Conservation (phyloP, 495 filamentous ascomycete genomes). For the Neurospora cerealis region DNA sequence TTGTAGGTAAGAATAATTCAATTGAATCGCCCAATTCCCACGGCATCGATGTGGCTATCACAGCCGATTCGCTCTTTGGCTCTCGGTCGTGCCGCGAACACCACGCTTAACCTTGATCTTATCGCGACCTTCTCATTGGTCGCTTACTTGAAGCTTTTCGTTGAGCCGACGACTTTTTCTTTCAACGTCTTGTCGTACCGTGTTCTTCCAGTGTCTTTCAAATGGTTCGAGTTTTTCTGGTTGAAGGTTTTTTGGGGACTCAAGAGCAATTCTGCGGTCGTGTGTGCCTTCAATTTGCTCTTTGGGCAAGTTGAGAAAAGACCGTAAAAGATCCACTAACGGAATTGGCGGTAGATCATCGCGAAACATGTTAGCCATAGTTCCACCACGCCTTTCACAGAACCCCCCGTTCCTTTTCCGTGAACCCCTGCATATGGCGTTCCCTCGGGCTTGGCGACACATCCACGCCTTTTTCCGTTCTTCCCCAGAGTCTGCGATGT, state of each 20-base stretch:
- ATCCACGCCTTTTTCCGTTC: not conserved
- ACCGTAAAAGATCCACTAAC: not conserved
- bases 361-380: not conserved
- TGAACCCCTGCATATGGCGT: not conserved
- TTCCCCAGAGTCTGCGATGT: not conserved
- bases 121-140: constrained; percentile 4
- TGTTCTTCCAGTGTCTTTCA: not conserved
- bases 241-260: not conserved
- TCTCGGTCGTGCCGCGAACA: not conserved
- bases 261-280: not conserved
- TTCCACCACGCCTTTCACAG: not conserved
- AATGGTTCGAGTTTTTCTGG: not conserved
- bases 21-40: constrained; percentile 7
- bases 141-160: not conserved
- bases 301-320: not conserved
- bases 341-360: not conserved
- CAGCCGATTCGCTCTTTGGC: constrained; percentile 7
- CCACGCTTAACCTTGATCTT: constrained; percentile 1
- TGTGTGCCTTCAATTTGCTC: not conserved
- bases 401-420: not conserved
- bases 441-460: not conserved
- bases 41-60: not conserved
- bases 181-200: not conserved
- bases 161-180: not conserved
- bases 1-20: constrained; percentile 9